Evolutionary conservation across 768 basidiomycete species (phyloP), one percentile per base, ranked within the genome.

Genomic region (Boletellus emodensis): DNA sequence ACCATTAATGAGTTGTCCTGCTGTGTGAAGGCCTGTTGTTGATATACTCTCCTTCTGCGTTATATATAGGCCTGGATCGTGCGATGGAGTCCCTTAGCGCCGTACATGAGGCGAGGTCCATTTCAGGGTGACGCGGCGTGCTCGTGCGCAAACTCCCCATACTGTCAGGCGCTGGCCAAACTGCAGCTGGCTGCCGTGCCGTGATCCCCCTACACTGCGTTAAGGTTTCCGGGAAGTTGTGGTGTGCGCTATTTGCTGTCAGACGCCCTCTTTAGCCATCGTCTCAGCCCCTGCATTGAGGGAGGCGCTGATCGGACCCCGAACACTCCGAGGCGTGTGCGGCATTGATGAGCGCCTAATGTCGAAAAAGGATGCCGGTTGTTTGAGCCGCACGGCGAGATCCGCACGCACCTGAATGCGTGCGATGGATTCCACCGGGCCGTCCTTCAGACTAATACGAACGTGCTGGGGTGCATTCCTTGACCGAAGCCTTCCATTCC

Each of bases 1-100:
- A 52, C 48, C 60, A 63, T 67, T 24, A 52, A 46, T 50, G 49
- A 52, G 51, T 46, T 39, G 15, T 49, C 4, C 39, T 38, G 46
- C 2, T 49, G 30, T 40, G 40, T 45, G 51, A 34, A 33, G 15
- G 37, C 32, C 17, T 55, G 52, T 22, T 3, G 18, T 15, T 24
- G 39, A 58, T 20, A 14, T 15, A 4, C n/a, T 40, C 36, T 44
- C 8, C 42, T n/a, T 40, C 45, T 28, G 3, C 42, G 24, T 41
- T 64, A 40, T 64, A 58, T 62, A 53, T 38, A n/a, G 28, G 18
- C 11, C 15, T 17, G 36, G 40, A 35, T 44, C 24, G 24, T 34
- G 41, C 35, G n/a, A n/a, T n/a, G n/a, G n/a, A n/a, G n/a, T n/a
- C n/a, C 53, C 49, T 48, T 35, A 24, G 17, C 33, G 30, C 30